Evolutionary conservation across 2,329 filamentous ascomycete species (phyloP).

Genomic region (Alternaria postmessia): DNA sequence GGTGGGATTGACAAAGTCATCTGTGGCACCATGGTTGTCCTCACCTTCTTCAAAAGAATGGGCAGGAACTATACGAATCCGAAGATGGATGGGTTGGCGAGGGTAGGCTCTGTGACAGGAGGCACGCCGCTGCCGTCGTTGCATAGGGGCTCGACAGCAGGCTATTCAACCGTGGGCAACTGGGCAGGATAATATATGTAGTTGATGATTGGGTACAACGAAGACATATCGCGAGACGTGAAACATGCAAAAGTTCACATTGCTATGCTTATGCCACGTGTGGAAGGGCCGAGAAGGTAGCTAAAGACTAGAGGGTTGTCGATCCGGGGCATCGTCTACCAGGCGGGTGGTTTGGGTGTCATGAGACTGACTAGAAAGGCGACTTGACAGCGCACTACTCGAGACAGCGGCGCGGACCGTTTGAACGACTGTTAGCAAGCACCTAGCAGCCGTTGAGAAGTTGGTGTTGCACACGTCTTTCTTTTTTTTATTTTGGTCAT

Average conservation of each 20-base stretch:
- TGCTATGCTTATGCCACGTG: constrained; percentile 6
- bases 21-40: constrained; percentile 37
- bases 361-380: background rate
- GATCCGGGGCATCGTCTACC: constrained; percentile 1
- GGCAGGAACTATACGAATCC: constrained; percentile 34
- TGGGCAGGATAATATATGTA: background rate
- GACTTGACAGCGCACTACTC: constrained; percentile 4
- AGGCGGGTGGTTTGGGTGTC: background rate
- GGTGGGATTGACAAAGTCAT: constrained; percentile 40
- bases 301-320: background rate
- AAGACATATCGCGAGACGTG: background rate
- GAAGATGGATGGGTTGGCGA: constrained; percentile 6
- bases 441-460: constrained; percentile 14
- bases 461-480: background rate
- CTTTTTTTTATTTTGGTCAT: background rate
- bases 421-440: constrained; percentile 2
- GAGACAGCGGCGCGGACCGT: constrained; percentile 30
- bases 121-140: constrained; percentile 12
- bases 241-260: background rate
- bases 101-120: constrained; percentile 21
- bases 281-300: constrained; percentile 8
- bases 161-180: constrained; percentile 1
- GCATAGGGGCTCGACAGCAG: constrained; percentile 19
- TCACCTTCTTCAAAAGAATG: constrained; percentile 42
- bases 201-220: background rate